phyloP scores from a whole-genome alignment of 768 basidiomycete genomes.

The Sutorius australiensis region DNA sequence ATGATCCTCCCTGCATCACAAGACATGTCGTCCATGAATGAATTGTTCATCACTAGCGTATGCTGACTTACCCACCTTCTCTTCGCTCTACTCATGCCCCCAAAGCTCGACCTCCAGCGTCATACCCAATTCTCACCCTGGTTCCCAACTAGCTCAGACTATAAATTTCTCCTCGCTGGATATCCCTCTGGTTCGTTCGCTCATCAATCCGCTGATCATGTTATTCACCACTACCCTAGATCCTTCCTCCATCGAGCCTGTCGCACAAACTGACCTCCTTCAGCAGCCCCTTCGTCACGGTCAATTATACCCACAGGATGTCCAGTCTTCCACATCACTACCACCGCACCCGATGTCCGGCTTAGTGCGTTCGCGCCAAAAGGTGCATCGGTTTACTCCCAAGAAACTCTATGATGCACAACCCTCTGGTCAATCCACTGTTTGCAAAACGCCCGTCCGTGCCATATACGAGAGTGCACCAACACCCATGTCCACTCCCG shows the following conservation, averaged over 20 bases:
- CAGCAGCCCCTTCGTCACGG: constrained; percentile 18
- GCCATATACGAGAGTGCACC: constrained; percentile 32
- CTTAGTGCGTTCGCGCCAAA: constrained; percentile 60
- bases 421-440: constrained; percentile 47
- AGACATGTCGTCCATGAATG: constrained; percentile 43
- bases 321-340: constrained; percentile 17
- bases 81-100: background rate
- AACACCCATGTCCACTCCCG: constrained; percentile 30
- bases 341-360: constrained; percentile 36
- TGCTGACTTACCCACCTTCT: background rate
- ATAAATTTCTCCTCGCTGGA: constrained; percentile 45
- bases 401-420: too few relatives aligned
- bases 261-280: background rate
- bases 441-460: constrained; percentile 47
- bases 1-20: constrained; percentile 48
- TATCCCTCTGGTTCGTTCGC: constrained; percentile 21
- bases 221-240: constrained; percentile 12
- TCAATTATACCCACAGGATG: constrained; percentile 28
- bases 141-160: constrained; percentile 39
- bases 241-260: background rate
- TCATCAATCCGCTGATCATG: background rate
- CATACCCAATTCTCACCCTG: constrained; percentile 31
- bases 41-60: constrained; percentile 49
- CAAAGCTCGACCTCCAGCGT: constrained; percentile 25
- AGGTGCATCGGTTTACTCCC: constrained; percentile 65